Base-by-base conservation (phyloP, 495 filamentous ascomycete species). In the Podospora comata region DNA sequence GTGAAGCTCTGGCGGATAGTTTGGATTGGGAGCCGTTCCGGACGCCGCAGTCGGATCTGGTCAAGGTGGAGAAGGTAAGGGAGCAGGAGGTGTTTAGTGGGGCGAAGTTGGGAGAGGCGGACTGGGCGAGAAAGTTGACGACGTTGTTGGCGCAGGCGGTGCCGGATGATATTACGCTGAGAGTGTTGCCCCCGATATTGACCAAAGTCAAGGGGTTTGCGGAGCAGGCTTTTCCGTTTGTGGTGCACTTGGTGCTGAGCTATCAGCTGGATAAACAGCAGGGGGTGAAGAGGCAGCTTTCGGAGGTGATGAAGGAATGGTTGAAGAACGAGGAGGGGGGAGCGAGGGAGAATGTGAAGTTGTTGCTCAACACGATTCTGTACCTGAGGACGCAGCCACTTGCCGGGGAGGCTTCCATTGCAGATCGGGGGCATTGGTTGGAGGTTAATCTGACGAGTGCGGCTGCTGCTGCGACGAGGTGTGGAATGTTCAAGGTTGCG, bases 401-500 rank as follows among this genome's bases (percentile, higher is more conserved):
- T n/a, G 88, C 88, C 2, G 79, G 86, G 5, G 96, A 99, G 76
- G 76, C 78, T 2, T 95, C 92, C 0, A 89, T 89, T 65, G 88
- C 87, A 55, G 90, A 97, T 70, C 88, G 96, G 54, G 81, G 89
- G 54, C 84, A 85, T 61, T 98, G 95, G 95, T 86, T 99, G 34
- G 91, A 94, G 34, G 79, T 98, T 34, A 88, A 97, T 73, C 90
- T 90, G 70, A 77, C 86, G 16, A 81, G 86, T 69, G 91, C 89
- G 32, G 89, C 94, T 3, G 80, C 84, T 53, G 92, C 93, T 66
- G 94, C 96, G n/a, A 84, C 86, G 65, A 80, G 78, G 66, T 97
- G 95, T 76, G 88, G 89, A 11, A 91, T 97, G 88, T 90, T 88
- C 72, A 96, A 93, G 73, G 93, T 90, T 4, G 91, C 94, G 20